Conservation (phyloP, 805 yeast genomes). For the Wickerhamiella alocasiicola region DNA sequence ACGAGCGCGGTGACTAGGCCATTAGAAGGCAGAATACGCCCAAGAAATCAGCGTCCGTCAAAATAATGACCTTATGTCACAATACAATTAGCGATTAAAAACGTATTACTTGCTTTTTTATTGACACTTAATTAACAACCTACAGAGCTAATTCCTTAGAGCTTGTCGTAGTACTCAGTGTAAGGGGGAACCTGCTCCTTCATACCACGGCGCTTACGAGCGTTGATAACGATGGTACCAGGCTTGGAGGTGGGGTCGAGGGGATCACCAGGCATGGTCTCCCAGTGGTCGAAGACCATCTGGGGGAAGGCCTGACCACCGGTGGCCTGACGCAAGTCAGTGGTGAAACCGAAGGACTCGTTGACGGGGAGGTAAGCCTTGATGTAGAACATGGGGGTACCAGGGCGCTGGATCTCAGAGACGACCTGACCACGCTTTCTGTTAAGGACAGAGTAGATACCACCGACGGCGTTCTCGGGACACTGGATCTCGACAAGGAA, state of each 20-base stretch:
- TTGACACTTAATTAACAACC: not conserved
- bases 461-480: slow-evolving; percentile 99
- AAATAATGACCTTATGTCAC: too few relatives aligned
- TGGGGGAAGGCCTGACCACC: slow-evolving; percentile 99
- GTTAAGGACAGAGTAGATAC: slow-evolving; percentile 99
- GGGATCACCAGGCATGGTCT: slow-evolving; percentile 82
- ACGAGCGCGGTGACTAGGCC: too few relatives aligned
- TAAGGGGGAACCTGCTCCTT: slow-evolving; percentile 97
- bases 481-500: slow-evolving; percentile 99
- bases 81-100: not conserved
- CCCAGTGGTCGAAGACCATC: slow-evolving; percentile 99
- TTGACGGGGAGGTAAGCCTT: slow-evolving; percentile 99
- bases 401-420: slow-evolving; percentile 99
- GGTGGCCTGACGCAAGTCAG: slow-evolving; percentile 98
- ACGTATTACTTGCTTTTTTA: not conserved
- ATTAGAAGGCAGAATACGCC: too few relatives aligned
- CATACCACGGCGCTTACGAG: slow-evolving; percentile 94
- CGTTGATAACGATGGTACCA: slow-evolving; percentile 48
- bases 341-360: slow-evolving; percentile 99
- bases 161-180: slow-evolving; percentile 83
- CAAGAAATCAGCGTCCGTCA: too few relatives aligned
- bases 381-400: slow-evolving; percentile 99
- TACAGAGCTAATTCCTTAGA: slow-evolving; percentile 24
- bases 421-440: slow-evolving; percentile 96
- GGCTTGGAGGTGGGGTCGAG: slow-evolving; percentile 70